Evolutionary conservation across 2,329 filamentous ascomycete genomes (phyloP).

Genomic region (Diplodia corticola): DNA sequence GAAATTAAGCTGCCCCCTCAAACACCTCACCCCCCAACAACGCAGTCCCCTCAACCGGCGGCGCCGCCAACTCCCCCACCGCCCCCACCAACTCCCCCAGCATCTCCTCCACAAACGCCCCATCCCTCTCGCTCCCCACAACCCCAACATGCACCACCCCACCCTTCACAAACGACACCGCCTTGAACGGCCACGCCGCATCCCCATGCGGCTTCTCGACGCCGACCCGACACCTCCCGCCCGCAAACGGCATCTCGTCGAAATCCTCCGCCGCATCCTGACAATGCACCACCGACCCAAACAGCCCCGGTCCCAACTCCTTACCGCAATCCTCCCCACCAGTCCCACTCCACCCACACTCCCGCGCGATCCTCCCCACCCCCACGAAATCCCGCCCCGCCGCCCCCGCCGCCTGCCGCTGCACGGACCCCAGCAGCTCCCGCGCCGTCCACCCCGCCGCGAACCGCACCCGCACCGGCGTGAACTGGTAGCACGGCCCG

Average conservation of each 20-base stretch:
- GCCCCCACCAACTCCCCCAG: not conserved
- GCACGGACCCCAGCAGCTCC: constrained; percentile 39
- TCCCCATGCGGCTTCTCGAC: constrained; percentile 56
- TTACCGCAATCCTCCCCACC: constrained; percentile 26
- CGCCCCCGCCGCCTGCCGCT: constrained; percentile 38
- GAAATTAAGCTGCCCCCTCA: not conserved
- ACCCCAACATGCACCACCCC: not conserved
- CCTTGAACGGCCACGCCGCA: constrained; percentile 24
- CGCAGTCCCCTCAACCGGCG: not conserved
- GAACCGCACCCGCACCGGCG: constrained; percentile 59
- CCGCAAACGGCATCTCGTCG: constrained; percentile 52
- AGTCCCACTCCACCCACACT: constrained; percentile 38
- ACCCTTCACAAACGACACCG: constrained; percentile 21
- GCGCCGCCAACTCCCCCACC: not conserved
- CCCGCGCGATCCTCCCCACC: constrained; percentile 36
- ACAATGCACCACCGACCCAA: constrained; percentile 44
- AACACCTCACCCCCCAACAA: not conserved
- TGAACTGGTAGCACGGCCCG: constrained; percentile 68
- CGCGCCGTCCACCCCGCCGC: constrained; percentile 46
- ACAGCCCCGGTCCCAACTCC: no score
- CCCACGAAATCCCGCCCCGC: constrained; percentile 41
- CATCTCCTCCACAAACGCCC: not conserved
- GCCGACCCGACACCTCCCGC: constrained; percentile 45
- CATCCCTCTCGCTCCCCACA: not conserved
- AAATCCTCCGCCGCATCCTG: constrained; percentile 50